Percentiles rank a stretch among this genome's conserved stretches.
Conservation (phyloP, 2,329 filamentous ascomycete genomes). For the Clonostachys chloroleuca region DNA sequence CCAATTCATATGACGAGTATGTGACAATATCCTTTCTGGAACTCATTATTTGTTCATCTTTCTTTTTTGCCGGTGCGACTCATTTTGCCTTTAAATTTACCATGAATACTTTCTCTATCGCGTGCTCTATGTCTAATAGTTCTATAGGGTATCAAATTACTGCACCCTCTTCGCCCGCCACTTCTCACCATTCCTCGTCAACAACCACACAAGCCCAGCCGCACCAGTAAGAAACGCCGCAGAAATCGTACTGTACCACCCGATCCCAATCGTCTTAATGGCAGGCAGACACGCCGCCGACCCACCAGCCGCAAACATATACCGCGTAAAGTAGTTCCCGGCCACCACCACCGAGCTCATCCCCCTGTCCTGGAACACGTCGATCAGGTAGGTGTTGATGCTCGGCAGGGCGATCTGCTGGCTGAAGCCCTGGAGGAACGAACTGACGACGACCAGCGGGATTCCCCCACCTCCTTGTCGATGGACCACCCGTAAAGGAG, state of each 20-base stretch:
- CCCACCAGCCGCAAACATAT: slow-evolving; percentile 65
- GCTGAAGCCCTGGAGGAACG: slow-evolving; percentile 67
- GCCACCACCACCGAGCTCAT: slow-evolving; percentile 65
- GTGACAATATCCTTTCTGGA: too few relatives aligned
- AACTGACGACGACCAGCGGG: slow-evolving; percentile 58
- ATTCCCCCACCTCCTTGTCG: slow-evolving; percentile 39
- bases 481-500: slow-evolving; percentile 50
- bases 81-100: too few relatives aligned
- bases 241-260: slow-evolving; percentile 65
- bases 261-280: slow-evolving; percentile 65
- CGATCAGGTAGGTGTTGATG: slow-evolving; percentile 68
- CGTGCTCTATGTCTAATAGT: too few relatives aligned
- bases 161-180: slow-evolving; percentile 4
- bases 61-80: too few relatives aligned
- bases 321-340: slow-evolving; percentile 71
- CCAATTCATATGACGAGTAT: too few relatives aligned
- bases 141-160: too few relatives aligned
- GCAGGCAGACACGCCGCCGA: slow-evolving; percentile 67
- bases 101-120: too few relatives aligned
- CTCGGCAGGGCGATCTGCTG: slow-evolving; percentile 69
- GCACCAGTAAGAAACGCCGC: slow-evolving; percentile 9
- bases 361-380: slow-evolving; percentile 58
- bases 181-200: slow-evolving; percentile 7
- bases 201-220: slow-evolving; percentile 7
- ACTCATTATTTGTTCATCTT: too few relatives aligned